Conservation (phyloP, 1,284 basidiomycete genomes). For the Rhodotorula sp. region DNA sequence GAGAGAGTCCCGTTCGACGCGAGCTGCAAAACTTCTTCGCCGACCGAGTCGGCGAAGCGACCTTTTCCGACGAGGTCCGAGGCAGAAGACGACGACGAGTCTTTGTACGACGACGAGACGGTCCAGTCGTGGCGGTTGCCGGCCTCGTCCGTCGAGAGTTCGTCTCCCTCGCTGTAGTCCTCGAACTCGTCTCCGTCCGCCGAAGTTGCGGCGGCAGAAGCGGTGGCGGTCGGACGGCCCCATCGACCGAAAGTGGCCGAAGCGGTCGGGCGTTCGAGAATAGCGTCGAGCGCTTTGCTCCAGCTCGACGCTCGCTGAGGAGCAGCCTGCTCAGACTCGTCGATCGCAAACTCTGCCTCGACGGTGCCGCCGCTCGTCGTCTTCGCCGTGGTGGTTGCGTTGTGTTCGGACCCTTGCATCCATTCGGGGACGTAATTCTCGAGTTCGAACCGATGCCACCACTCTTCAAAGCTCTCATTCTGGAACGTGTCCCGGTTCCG, state of each 20-base stretch:
- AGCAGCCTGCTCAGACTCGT: not conserved
- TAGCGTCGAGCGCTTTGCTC: not conserved
- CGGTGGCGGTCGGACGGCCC: not conserved
- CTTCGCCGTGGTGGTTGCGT: not conserved
- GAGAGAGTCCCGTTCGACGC: conserved; percentile 27
- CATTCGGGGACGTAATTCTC: conserved; percentile 1
- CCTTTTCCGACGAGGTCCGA: not conserved
- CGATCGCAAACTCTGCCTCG: not conserved
- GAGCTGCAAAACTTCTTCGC: conserved; percentile 3
- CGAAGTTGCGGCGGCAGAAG: not conserved
- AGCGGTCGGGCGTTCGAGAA: not conserved
- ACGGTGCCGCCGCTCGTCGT: not conserved
- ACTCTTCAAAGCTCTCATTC: not conserved
- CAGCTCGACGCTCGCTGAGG: not conserved
- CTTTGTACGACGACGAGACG: too few relatives aligned
- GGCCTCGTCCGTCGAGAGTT: not conserved
- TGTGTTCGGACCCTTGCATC: not conserved
- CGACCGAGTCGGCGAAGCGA: not conserved
- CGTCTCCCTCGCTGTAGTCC: not conserved
- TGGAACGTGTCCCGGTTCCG: not conserved
- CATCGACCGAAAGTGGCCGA: not conserved
- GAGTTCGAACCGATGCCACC: not conserved
- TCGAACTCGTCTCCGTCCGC: not conserved
- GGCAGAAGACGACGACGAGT: not conserved
- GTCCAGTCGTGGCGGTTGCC: too few relatives aligned